Evolutionary conservation across 2,329 filamentous ascomycete genomes (phyloP).

Genomic region (Colletotrichum euphorbiae): DNA sequence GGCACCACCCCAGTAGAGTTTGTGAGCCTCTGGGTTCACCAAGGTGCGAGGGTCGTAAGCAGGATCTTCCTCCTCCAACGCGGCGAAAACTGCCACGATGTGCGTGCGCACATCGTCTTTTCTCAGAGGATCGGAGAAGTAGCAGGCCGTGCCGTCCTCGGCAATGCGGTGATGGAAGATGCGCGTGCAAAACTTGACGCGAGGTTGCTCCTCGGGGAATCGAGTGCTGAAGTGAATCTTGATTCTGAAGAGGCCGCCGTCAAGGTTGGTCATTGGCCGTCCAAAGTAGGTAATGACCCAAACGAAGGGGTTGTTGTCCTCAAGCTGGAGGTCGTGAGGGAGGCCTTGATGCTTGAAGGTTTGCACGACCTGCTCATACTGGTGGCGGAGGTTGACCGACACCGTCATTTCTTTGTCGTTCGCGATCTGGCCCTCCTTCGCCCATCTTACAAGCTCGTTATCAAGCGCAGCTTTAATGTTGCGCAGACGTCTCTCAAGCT

Average conservation of each 20-base stretch:
- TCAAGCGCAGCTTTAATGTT: constrained; percentile 78
- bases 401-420: constrained; percentile 77
- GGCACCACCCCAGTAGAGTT: constrained; percentile 84
- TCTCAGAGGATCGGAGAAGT: constrained; percentile 71
- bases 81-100: constrained; percentile 83
- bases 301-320: constrained; percentile 86
- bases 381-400: constrained; percentile 83
- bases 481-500: constrained; percentile 76
- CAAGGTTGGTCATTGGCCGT: constrained; percentile 90
- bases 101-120: constrained; percentile 84
- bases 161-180: constrained; percentile 92
- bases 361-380: constrained; percentile 85
- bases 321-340: constrained; percentile 80
- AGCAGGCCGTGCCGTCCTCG: constrained; percentile 83
- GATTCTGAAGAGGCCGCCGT: constrained; percentile 89
- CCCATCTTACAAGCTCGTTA: constrained; percentile 79
- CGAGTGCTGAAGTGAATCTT: constrained; percentile 82
- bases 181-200: constrained; percentile 81
- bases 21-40: constrained; percentile 87
- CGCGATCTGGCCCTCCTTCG: constrained; percentile 71
- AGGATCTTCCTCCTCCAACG: constrained; percentile 88
- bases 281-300: constrained; percentile 94
- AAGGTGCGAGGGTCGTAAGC: constrained; percentile 91
- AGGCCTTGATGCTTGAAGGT: constrained; percentile 77
- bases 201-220: constrained; percentile 90